phyloP scores from a whole-genome alignment of 768 basidiomycete genomes.

The Sporobolomyces roseus region DNA sequence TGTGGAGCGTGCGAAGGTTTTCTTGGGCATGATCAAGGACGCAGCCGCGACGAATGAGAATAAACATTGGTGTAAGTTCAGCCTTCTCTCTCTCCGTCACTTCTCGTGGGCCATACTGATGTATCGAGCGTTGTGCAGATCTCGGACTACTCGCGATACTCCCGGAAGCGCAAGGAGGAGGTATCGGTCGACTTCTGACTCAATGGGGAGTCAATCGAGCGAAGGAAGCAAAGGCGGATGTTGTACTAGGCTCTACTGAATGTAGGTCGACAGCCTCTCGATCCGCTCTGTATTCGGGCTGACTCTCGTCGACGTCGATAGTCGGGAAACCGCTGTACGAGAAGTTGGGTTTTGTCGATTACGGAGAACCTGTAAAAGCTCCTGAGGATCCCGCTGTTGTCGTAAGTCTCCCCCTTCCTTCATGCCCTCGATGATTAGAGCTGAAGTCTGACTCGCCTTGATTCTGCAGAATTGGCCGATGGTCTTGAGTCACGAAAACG shows the following conservation, averaged over 20 bases:
- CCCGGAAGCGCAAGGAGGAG: neutral
- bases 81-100: neutral
- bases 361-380: neutral
- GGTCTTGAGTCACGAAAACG: neutral
- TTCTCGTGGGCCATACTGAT: neutral
- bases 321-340: neutral
- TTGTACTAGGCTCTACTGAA: conserved; percentile 5
- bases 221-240: neutral
- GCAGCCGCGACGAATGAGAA: neutral
- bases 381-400: neutral
- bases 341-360: neutral
- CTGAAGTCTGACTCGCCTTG: too few relatives aligned
- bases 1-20: neutral
- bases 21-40: neutral
- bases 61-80: conserved; percentile 14
- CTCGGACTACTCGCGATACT: neutral
- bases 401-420: neutral
- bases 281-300: neutral
- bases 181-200: neutral
- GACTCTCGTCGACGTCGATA: neutral
- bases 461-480: conserved; percentile 11
- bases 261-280: neutral
- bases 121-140: neutral
- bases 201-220: conserved; percentile 11
- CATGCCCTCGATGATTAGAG: too few relatives aligned